Percentiles rank a stretch among this genome's conserved stretches.
phyloP scores from a whole-genome alignment of 768 basidiomycete genomes.

The Trametes cingulata region DNA sequence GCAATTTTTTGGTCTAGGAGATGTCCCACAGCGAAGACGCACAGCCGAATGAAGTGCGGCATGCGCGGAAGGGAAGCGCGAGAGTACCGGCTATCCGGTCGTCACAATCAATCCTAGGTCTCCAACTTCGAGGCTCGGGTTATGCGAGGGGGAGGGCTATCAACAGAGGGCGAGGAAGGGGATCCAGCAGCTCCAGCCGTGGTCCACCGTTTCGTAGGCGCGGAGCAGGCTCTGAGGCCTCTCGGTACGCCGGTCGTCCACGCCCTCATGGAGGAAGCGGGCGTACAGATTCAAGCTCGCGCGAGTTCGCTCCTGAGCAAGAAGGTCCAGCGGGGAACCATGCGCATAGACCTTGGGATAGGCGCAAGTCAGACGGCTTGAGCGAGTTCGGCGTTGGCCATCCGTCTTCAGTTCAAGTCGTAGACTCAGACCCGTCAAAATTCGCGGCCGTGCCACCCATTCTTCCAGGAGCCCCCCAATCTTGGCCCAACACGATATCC shows the following conservation, averaged over 20 bases:
- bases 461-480: too few species aligned
- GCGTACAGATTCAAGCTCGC: background rate
- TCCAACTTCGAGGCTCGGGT: background rate
- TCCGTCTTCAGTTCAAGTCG: too few species aligned
- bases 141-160: background rate
- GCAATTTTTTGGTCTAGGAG: background rate
- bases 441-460: too few species aligned
- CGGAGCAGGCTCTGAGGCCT: background rate
- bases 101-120: background rate
- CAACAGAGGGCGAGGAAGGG: background rate
- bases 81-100: slow-evolving; percentile 33
- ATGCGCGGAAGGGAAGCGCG: slow-evolving; percentile 35
- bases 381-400: too few species aligned
- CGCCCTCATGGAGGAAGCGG: background rate
- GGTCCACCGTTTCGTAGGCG: background rate
- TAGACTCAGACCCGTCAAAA: too few species aligned
- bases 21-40: slow-evolving; percentile 35
- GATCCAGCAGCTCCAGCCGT: background rate
- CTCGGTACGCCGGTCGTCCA: background rate
- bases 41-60: slow-evolving; percentile 42
- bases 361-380: too few species aligned
- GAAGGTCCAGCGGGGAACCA: too few species aligned
- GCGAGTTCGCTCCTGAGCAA: background rate
- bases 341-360: too few species aligned
- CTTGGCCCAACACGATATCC: too few species aligned